A percentile compares a stretch with the other conserved stretches of the same genome.
Conservation (phyloP, 75 land plant genomes). For the Sequoia sempervirens region DNA sequence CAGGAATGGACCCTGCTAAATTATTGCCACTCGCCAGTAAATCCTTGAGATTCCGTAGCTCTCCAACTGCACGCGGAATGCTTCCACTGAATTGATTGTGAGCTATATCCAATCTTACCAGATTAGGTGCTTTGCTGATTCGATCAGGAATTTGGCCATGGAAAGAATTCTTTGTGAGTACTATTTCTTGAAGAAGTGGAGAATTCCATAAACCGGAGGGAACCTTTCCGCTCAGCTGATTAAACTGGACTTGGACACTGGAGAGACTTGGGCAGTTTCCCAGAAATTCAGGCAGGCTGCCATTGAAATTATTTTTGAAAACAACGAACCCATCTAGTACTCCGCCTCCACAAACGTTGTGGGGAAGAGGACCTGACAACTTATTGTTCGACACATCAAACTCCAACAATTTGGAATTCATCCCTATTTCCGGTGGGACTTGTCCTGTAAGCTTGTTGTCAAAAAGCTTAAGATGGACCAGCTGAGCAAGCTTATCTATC, state of each 20-base stretch:
- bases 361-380: conserved; percentile 45
- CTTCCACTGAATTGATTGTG: conserved; percentile 35
- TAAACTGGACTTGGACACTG: conserved; percentile 14
- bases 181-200: conserved; percentile 14
- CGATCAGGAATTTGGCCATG: conserved; percentile 44
- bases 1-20: conserved; percentile 43
- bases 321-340: conserved; percentile 21
- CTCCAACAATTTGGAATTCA: conserved; percentile 8
- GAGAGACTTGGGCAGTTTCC: conserved; percentile 20
- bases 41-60: conserved; percentile 11
- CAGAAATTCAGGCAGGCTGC: conserved; percentile 32
- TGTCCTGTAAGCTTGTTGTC: conserved; percentile 29
- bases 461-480: conserved; percentile 24
- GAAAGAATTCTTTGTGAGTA: conserved; percentile 38
- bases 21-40: conserved; percentile 31
- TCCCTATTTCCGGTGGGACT: conserved; percentile 33
- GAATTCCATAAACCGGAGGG: conserved; percentile 31
- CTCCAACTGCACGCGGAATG: conserved; percentile 16
- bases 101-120: conserved; percentile 27
- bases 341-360: conserved; percentile 24
- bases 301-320: conserved; percentile 37
- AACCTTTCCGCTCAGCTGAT: conserved; percentile 27
- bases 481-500: conserved; percentile 16
- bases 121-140: conserved; percentile 6
- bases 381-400: conserved; percentile 28